Evolutionary conservation across 495 filamentous ascomycete species (phyloP).

Genomic region (Penicillium coprophilum): DNA sequence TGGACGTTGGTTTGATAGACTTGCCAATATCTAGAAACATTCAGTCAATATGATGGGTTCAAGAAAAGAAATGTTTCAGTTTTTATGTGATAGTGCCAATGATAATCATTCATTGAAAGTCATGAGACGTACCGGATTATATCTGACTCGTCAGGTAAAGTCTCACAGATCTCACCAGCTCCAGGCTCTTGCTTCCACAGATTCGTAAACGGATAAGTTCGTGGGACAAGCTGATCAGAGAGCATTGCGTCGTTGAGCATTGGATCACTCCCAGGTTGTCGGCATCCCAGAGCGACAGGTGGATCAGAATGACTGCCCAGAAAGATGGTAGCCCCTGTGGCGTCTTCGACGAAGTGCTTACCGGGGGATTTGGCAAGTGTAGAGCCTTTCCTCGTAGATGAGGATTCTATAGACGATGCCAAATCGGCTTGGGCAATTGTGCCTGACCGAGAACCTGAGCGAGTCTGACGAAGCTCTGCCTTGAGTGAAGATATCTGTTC

Average conservation of each 20-base stretch:
- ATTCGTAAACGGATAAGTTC: slow-evolving; percentile 29
- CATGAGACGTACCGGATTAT: slow-evolving; percentile 24
- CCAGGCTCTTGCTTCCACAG: slow-evolving; percentile 25
- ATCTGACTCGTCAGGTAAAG: slow-evolving; percentile 28
- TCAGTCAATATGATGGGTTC: neutral
- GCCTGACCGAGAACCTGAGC: neutral
- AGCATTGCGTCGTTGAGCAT: slow-evolving; percentile 18
- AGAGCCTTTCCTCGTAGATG: neutral
- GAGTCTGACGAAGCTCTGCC: slow-evolving; percentile 15
- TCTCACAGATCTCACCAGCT: slow-evolving; percentile 21
- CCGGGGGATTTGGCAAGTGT: slow-evolving; percentile 17
- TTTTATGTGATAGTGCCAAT: neutral
- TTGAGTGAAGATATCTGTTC: slow-evolving; percentile 25
- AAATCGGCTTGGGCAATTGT: neutral
- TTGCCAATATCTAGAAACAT: slow-evolving; percentile 25
- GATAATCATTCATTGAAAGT: neutral
- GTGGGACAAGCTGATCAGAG: slow-evolving; percentile 25
- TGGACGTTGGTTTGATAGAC: slow-evolving; percentile 21
- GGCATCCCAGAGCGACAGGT: slow-evolving; percentile 22
- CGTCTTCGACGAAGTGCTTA: slow-evolving; percentile 24
- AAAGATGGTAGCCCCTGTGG: slow-evolving; percentile 29
- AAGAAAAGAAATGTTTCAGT: neutral
- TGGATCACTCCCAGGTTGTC: slow-evolving; percentile 6
- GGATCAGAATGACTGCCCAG: slow-evolving; percentile 26
- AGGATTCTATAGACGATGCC: neutral